phyloP scores from a whole-genome alignment of 2,329 filamentous ascomycete genomes.

The Fusarium nelsonii region DNA sequence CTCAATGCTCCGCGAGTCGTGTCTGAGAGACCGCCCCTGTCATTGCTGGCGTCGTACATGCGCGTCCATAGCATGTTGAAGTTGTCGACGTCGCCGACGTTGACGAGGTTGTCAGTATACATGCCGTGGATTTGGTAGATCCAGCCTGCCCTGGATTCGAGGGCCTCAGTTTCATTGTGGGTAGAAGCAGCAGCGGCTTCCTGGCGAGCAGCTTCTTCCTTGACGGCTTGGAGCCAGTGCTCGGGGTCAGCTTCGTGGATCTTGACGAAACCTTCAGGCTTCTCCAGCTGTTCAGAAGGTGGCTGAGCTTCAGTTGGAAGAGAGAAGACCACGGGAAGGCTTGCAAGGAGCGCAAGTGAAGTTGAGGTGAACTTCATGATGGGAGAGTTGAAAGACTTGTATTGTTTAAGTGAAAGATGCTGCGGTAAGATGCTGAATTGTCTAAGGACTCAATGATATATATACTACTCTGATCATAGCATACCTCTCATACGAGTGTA shows the following conservation, averaged over 20 bases:
- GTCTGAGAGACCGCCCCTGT: conserved; percentile 10
- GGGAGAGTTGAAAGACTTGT: background rate
- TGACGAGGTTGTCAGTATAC: conserved; percentile 10
- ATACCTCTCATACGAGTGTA: too few species aligned
- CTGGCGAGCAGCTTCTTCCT: conserved; percentile 7
- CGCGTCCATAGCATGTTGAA: conserved; percentile 11
- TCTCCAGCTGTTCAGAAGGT: background rate
- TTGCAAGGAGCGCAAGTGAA: background rate
- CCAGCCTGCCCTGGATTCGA: conserved; percentile 1
- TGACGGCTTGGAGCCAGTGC: conserved; percentile 3
- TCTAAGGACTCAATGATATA: too few species aligned
- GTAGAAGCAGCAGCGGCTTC: background rate
- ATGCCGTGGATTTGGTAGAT: conserved; percentile 10
- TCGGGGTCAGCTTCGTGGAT: background rate
- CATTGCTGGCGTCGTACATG: conserved; percentile 6
- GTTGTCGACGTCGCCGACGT: conserved; percentile 10
- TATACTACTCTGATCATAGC: too few species aligned
- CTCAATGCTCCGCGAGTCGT: background rate
- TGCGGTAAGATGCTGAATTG: too few species aligned
- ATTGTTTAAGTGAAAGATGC: too few species aligned
- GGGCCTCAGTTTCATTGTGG: background rate
- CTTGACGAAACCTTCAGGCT: background rate
- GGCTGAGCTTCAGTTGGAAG: background rate
- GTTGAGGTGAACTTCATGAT: conserved; percentile 8
- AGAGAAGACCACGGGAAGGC: background rate